Base-by-base conservation (phyloP, 116 monocot genomes). In the Cymodocea nodosa region DNA sequence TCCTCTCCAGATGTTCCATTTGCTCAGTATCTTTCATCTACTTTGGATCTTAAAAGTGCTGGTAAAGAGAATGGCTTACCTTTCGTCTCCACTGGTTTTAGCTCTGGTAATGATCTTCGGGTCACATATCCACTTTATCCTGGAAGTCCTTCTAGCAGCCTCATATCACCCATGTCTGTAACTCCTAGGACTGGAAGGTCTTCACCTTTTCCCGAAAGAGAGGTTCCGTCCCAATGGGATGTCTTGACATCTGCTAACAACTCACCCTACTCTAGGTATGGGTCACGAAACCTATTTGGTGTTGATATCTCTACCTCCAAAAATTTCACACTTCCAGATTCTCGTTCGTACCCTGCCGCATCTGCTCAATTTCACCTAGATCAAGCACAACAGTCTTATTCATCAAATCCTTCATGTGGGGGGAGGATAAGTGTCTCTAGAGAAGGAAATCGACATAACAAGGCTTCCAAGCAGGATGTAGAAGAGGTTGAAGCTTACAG, bases 1-100 rank as follows among this genome's bases (percentile, higher is more conserved):
- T 91, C 97, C 56, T 97, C 97, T 6, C 97, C 97, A 6, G 97
- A 97, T 71, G 97, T 97, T 22, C 97, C 97, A 50, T 97, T 69
- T 78, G 97, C 97, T 23, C 75, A 79, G 14, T 97, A 86, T 62
- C 88, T 97, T 68, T 97, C 85, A 14, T 94, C 94, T 50, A 71
- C 89, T 23, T 66, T 83, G 52, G 78, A 77, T 71, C 70, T 84
- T 48, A 86, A 70, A 70, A 74, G 50, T 66, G 64, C 79, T 44
- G 60, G 74, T 15, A 85, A 89, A 68, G 68, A 23, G 30, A 83
- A 85, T 55, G 73, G 74, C 16, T 58, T 79, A 49, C 69, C 70
- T 64, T 84, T 64, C 65, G 70, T 82, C 50, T 76, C 81, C 23
- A 70, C 90, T 74, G 56, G 77, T 56, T 91, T 79, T 80, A 64